phyloP scores from a whole-genome alignment of 2,329 filamentous ascomycete species.

The Cytospora mali region DNA sequence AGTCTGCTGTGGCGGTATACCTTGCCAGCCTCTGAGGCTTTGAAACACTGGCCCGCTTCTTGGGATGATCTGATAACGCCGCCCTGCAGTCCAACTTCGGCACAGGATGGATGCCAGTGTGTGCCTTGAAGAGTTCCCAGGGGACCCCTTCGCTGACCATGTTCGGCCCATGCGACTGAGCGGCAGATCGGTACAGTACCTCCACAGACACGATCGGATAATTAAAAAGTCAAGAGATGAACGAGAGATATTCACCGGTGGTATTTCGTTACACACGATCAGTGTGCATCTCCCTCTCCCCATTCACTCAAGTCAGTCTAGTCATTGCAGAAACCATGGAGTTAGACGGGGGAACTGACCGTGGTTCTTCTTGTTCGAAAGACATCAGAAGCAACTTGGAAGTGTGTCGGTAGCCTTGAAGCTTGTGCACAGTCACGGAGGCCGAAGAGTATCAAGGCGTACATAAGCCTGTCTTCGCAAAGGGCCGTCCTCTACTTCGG shows the following conservation, averaged over 20 bases:
- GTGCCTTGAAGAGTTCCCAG: neutral
- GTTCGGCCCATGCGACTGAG: neutral
- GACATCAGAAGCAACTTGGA: neutral
- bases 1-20: slow-evolving; percentile 38
- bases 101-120: neutral
- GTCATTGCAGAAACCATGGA: neutral
- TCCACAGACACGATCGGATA: neutral
- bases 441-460: neutral
- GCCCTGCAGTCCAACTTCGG: neutral
- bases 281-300: neutral
- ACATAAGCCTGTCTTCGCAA: neutral
- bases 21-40: slow-evolving; percentile 2
- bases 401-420: neutral
- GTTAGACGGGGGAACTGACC: neutral
- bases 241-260: neutral
- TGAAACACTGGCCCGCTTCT: neutral
- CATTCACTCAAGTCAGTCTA: neutral
- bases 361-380: neutral
- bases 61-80: neutral
- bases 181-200: neutral
- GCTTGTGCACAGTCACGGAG: neutral
- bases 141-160: neutral
- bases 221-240: neutral
- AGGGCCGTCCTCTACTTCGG: neutral
- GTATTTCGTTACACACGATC: neutral